Evolutionary conservation across 257 asterid genomes (phyloP), one percentile per base, ranked within the genome.

Genomic region (Verbascum thapsus): DNA sequence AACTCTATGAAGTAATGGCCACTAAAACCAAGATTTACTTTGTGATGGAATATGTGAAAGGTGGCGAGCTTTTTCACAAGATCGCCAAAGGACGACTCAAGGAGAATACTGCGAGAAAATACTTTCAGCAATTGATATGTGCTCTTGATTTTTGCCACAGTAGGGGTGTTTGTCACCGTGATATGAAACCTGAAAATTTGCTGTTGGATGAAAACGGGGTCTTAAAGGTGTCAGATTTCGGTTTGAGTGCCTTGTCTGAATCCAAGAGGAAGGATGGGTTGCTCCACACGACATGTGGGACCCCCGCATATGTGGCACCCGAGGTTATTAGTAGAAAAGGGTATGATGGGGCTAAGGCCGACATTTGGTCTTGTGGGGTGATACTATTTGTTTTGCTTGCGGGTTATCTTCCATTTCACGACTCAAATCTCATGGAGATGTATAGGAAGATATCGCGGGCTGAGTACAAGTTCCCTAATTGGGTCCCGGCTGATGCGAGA

Each of bases 291-390:
- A 78, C 95, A 0, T 89, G 95, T 20, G 96, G 96, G 32, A 89
- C 96, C 15, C 96, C 95, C 2, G 87, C 91, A 1, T 88, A 88
- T 60, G 90, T 88, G 54, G 85, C 95, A 11, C 96, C 94, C 0
- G 96, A 88, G 68, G 94, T 89, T 67, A 73, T 89, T 37, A 55
- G 78, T 61, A 58, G 81, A 57, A 77, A 73, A 42, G 96, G 95
- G 1, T 89, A 86, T 22, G 89, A 86, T 22, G 96, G 95, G 18
- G 80, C 77, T 4, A 86, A 83, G 70, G 77, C 96, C 5, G 96
- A 88, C 68, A 72, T 86, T 18, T 88, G 95, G 95, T 86, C 96
- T 6, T 89, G 91, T 58, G 96, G 96, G 61, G 90, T 88, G 30
- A 73, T 86, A 56, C 78, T 88, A 18, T 88, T 78, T 38, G 90